phyloP scores from a whole-genome alignment of 805 yeast species.

The Grigorovia jiainica region DNA sequence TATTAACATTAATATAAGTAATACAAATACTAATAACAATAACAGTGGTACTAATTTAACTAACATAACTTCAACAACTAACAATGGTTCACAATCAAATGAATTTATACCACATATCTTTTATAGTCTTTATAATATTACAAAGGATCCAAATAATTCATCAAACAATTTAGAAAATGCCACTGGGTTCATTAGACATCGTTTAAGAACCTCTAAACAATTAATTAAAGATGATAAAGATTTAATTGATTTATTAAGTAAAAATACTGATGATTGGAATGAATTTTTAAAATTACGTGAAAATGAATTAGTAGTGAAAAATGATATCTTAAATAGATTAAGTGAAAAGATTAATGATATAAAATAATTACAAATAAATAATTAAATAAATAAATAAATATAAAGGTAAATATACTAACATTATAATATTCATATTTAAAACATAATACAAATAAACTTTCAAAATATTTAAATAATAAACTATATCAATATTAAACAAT shows the following conservation, averaged over 20 bases:
- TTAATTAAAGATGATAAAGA: conserved; percentile 24
- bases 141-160: conserved; percentile 25
- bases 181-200: conserved; percentile 25
- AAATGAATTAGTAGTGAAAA: conserved; percentile 20
- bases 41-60: neutral
- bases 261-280: conserved; percentile 25
- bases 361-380: neutral
- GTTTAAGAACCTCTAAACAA: conserved; percentile 23
- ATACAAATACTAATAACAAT: neutral
- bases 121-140: conserved; percentile 24
- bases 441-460: too few relatives aligned
- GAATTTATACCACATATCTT: conserved; percentile 29
- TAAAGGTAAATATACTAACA: too few relatives aligned
- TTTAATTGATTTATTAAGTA: conserved; percentile 17
- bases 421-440: too few relatives aligned
- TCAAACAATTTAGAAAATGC: conserved; percentile 24
- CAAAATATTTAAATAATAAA: too few relatives aligned
- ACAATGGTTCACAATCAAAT: neutral
- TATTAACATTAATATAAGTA: neutral
- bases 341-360: conserved; percentile 6
- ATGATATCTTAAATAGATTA: conserved; percentile 11
- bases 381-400: neutral
- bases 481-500: too few relatives aligned
- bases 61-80: neutral
- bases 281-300: conserved; percentile 14